phyloP scores from a whole-genome alignment of 345 rosid species.

The Acer negundo region DNA sequence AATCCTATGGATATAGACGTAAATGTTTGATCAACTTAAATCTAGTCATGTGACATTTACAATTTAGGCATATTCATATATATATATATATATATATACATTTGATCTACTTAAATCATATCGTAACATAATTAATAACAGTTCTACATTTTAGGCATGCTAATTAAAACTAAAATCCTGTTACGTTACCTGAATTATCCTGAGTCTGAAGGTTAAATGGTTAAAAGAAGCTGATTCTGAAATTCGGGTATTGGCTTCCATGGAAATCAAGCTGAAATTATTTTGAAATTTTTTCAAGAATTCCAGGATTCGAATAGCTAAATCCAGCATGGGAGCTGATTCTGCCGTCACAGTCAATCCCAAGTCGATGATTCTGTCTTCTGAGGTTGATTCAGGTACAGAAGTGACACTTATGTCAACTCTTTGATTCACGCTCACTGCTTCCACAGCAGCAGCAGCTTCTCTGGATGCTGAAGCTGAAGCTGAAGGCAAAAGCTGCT shows the following conservation, averaged over 20 bases:
- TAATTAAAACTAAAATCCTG: too few species aligned
- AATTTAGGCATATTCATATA: too few species aligned
- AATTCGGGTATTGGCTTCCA: constrained; percentile 45
- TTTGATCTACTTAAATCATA: too few species aligned
- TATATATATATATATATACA: too few species aligned
- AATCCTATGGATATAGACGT: too few species aligned
- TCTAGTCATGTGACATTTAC: too few species aligned
- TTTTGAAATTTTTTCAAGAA: constrained; percentile 53
- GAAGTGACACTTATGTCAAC: constrained; percentile 36
- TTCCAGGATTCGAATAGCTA: constrained; percentile 58
- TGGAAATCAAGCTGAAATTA: constrained; percentile 50
- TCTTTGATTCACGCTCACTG: constrained; percentile 29
- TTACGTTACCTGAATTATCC: constrained; percentile 55
- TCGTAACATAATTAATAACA: too few species aligned
- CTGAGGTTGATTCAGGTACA: constrained; percentile 48
- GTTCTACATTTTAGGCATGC: too few species aligned
- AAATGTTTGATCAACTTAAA: too few species aligned
- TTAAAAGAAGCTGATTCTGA: constrained; percentile 28
- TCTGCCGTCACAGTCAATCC: constrained; percentile 52
- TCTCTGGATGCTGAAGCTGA: background rate
- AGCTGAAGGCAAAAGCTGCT: constrained; percentile 29
- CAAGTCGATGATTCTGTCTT: constrained; percentile 47
- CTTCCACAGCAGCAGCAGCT: constrained; percentile 20
- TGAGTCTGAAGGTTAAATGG: constrained; percentile 47
- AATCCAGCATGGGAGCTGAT: constrained; percentile 22